Evolutionary conservation across 108 stramenopile genomes (phyloP).

Genomic region (Cylindrotheca fusiformis): DNA sequence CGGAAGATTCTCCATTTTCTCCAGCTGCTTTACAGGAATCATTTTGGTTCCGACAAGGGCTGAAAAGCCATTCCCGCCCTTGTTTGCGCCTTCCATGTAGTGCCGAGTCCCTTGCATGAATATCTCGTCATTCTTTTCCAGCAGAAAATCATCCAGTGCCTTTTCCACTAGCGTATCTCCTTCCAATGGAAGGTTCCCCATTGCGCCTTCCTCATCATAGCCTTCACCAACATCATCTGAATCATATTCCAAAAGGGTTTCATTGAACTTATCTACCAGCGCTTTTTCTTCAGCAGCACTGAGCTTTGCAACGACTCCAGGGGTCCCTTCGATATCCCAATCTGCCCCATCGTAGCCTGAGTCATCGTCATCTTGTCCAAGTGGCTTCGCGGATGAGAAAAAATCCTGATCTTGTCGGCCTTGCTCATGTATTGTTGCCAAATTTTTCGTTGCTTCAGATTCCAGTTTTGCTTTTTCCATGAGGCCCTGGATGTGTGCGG

Average conservation of each 20-base stretch:
- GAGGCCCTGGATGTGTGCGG: slow-evolving; percentile 85
- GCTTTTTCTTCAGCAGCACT: slow-evolving; percentile 64
- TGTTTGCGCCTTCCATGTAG: slow-evolving; percentile 26
- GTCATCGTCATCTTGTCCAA: slow-evolving; percentile 42
- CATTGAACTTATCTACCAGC: slow-evolving; percentile 76
- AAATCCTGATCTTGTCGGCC: slow-evolving; percentile 61
- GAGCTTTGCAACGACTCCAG: slow-evolving; percentile 41
- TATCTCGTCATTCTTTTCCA: slow-evolving; percentile 75
- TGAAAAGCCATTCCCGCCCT: slow-evolving; percentile 74
- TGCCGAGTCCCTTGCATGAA: slow-evolving; percentile 73
- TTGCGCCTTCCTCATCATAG: slow-evolving; percentile 68
- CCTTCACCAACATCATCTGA: slow-evolving; percentile 70
- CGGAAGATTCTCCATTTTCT: slow-evolving; percentile 28
- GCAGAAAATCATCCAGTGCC: slow-evolving; percentile 77
- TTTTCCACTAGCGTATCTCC: slow-evolving; percentile 80
- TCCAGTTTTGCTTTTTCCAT: slow-evolving; percentile 81
- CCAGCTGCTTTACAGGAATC: slow-evolving; percentile 56
- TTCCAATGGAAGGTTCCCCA: slow-evolving; percentile 69
- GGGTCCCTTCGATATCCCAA: slow-evolving; percentile 23
- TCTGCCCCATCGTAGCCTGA: slow-evolving; percentile 50
- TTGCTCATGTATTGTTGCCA: slow-evolving; percentile 17
- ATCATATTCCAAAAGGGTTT: slow-evolving; percentile 89
- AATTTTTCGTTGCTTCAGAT: slow-evolving; percentile 17
- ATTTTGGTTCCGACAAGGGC: slow-evolving; percentile 70
- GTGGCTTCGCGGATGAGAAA: slow-evolving; percentile 56